phyloP scores from a whole-genome alignment of 371 early-diverging fungal genomes.

The Dichotomocladium elegans region DNA sequence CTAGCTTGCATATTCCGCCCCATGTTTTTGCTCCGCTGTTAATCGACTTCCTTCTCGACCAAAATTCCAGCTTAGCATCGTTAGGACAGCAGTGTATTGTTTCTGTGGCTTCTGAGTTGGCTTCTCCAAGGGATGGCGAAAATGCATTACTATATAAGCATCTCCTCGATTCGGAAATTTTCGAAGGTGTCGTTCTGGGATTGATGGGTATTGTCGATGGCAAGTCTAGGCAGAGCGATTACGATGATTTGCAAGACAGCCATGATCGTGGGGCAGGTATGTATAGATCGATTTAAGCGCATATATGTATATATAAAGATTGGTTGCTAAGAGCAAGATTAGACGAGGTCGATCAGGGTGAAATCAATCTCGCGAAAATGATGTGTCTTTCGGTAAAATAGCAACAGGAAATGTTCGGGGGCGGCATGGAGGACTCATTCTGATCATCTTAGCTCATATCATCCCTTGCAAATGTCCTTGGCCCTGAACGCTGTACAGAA shows the following conservation, averaged over 20 bases:
- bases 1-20: conserved; percentile 22
- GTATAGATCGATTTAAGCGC: no score
- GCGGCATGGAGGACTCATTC: neutral
- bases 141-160: conserved; percentile 24
- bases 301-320: no score
- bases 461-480: conserved; percentile 42
- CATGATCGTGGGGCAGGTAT: neutral
- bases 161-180: conserved; percentile 49
- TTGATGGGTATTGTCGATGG: conserved; percentile 36
- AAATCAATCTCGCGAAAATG: conserved; percentile 55
- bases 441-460: conserved; percentile 40
- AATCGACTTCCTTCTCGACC: conserved; percentile 49
- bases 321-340: no score
- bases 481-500: conserved; percentile 39
- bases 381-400: conserved; percentile 51
- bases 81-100: conserved; percentile 48
- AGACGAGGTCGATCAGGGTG: conserved; percentile 44
- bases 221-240: conserved; percentile 11
- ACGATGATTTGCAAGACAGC: conserved; percentile 7
- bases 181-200: conserved; percentile 49
- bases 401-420: neutral
- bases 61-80: conserved; percentile 46
- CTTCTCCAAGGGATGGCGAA: conserved; percentile 9
- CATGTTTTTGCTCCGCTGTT: conserved; percentile 37
- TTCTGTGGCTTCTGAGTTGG: conserved; percentile 42